These are phyloP conservation scores for Hordeum vulgare DNA, from an alignment of 176 grass and related monocot species.

Conservation along the genomic window MorexV3_pseudomolecules_assembly NC_058522.1:585589385-585589884, in stretches of 20 bases:
- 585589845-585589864: conserved; percentile 23
- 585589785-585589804: conserved; percentile 16
- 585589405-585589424: conserved; percentile 7
- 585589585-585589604: conserved; percentile 69
- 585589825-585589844: conserved; percentile 11
- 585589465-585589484: not conserved
- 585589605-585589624: conserved; percentile 96
- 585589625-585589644: conserved; percentile 91
- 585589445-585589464: not conserved
- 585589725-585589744: conserved; percentile 69
- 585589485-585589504: not conserved
- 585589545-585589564: conserved; percentile 93
- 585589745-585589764: conserved; percentile 80
- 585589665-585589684: conserved; percentile 98
- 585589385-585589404: not conserved
- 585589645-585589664: conserved; percentile 92
- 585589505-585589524: conserved; percentile 13
- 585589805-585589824: conserved; percentile 18
- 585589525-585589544: conserved; percentile 59
- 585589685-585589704: conserved; percentile 75
- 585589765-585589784: conserved; percentile 5
- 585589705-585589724: conserved; percentile 82
- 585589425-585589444: not conserved
- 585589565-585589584: conserved; percentile 95
- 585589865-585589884: conserved; percentile 83